These are phyloP conservation scores for Apiotrichum siamense DNA, from an alignment of 1,284 basidiomycete species.

Conservation along the genomic window DNA sequence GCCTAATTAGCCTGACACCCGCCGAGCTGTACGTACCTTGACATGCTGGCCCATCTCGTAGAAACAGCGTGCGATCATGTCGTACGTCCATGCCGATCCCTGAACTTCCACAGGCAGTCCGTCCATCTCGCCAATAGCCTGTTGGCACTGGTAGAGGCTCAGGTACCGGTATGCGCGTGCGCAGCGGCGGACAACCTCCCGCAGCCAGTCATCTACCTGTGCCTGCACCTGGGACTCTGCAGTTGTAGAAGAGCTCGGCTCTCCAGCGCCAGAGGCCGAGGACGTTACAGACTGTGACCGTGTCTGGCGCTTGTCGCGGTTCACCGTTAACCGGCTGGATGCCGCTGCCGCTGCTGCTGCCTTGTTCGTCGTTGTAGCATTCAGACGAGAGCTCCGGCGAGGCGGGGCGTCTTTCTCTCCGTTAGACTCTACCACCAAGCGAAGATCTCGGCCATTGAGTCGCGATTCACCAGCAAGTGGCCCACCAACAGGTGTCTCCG, in stretches of 20 bases:
- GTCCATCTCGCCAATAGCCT: conserved; percentile 68
- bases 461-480: conserved; percentile 16
- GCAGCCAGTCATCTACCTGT: conserved; percentile 72
- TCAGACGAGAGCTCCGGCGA: conserved; percentile 36
- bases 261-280: conserved; percentile 56
- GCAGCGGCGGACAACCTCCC: conserved; percentile 71
- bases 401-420: conserved; percentile 27
- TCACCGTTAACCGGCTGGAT: conserved; percentile 8
- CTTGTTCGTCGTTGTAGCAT: conserved; percentile 19
- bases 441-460: conserved; percentile 24
- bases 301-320: conserved; percentile 24
- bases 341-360: no score
- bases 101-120: conserved; percentile 69
- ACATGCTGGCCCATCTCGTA: conserved; percentile 82
- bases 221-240: conserved; percentile 64
- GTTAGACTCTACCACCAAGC: conserved; percentile 27
- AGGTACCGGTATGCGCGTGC: conserved; percentile 68
- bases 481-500: conserved; percentile 7
- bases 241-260: conserved; percentile 56
- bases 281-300: conserved; percentile 42
- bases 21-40: conserved; percentile 57
- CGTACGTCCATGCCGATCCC: conserved; percentile 66
- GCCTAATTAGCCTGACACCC: neutral
- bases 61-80: conserved; percentile 73
- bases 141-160: conserved; percentile 66